Evolutionary conservation across 1,139 yeast genomes (phyloP).

Genomic region (Sugiyamaella neomexicana): DNA sequence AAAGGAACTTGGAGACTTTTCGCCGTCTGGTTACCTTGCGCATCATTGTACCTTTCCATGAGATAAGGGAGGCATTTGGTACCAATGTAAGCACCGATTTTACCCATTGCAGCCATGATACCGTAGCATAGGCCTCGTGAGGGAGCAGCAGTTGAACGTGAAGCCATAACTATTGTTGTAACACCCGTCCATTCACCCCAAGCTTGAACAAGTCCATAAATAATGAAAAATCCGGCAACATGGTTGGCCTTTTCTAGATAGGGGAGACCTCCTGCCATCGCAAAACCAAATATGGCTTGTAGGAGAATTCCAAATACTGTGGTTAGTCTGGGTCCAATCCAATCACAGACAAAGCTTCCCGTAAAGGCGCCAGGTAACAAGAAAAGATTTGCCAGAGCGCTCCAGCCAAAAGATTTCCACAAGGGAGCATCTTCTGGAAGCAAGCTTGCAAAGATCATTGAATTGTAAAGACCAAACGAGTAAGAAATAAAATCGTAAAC

Average conservation of each 20-base stretch:
- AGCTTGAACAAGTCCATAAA: slow-evolving; percentile 79
- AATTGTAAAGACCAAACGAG: slow-evolving; percentile 80
- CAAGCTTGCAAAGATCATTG: slow-evolving; percentile 56
- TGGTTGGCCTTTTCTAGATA: slow-evolving; percentile 48
- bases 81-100: slow-evolving; percentile 88
- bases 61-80: slow-evolving; percentile 80
- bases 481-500: slow-evolving; percentile 82
- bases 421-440: slow-evolving; percentile 62
- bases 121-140: slow-evolving; percentile 89
- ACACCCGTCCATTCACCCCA: slow-evolving; percentile 95
- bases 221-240: slow-evolving; percentile 75
- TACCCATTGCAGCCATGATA: slow-evolving; percentile 86
- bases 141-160: slow-evolving; percentile 84
- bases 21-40: slow-evolving; percentile 41
- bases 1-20: slow-evolving; percentile 72
- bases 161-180: slow-evolving; percentile 80
- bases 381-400: slow-evolving; percentile 79
- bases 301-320: slow-evolving; percentile 61
- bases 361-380: slow-evolving; percentile 85
- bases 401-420: slow-evolving; percentile 85
- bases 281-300: slow-evolving; percentile 77
- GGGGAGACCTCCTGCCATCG: slow-evolving; percentile 74
- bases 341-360: slow-evolving; percentile 79
- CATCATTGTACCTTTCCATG: slow-evolving; percentile 47
- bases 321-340: slow-evolving; percentile 81